Evolutionary conservation across 805 yeast species (phyloP).

Genomic region (Pichia sporocuriosa): DNA sequence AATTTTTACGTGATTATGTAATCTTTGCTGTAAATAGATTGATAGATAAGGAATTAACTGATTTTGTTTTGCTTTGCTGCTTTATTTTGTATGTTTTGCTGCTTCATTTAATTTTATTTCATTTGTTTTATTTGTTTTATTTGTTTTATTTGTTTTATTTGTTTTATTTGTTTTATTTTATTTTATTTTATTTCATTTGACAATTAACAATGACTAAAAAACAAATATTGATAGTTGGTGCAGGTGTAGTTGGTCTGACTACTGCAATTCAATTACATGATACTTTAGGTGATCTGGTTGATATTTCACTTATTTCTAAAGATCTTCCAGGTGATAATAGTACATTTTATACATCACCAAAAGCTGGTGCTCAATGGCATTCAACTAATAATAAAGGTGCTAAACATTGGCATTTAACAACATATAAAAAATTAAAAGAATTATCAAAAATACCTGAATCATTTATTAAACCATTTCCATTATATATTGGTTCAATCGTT

Average conservation of each 20-base stretch:
- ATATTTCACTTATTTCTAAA: conserved; percentile 35
- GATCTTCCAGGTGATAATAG: conserved; percentile 51
- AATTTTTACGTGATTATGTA: too few relatives aligned
- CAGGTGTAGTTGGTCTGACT: conserved; percentile 44
- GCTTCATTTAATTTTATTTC: too few relatives aligned
- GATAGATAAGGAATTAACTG: too few relatives aligned
- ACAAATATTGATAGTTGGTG: conserved; percentile 16
- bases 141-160: too few relatives aligned
- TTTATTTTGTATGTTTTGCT: too few relatives aligned
- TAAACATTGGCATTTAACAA: conserved; percentile 29
- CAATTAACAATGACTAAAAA: neutral
- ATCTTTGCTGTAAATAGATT: too few relatives aligned
- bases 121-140: too few relatives aligned
- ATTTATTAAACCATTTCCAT: conserved; percentile 25
- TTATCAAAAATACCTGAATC: conserved; percentile 33
- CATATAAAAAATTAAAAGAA: conserved; percentile 31
- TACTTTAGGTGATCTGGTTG: conserved; percentile 22
- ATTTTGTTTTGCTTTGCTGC: too few relatives aligned
- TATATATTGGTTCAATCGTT: conserved; percentile 22
- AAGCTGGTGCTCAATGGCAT: conserved; percentile 70
- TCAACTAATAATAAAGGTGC: conserved; percentile 31
- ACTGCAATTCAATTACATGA: conserved; percentile 35
- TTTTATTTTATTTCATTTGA: neutral
- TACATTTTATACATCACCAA: conserved; percentile 50
- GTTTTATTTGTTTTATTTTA: neutral